Evolutionary conservation across 163 green algal genomes (phyloP), one percentile per base, ranked within the genome.

Genomic region (Chlorella variabilis): DNA sequence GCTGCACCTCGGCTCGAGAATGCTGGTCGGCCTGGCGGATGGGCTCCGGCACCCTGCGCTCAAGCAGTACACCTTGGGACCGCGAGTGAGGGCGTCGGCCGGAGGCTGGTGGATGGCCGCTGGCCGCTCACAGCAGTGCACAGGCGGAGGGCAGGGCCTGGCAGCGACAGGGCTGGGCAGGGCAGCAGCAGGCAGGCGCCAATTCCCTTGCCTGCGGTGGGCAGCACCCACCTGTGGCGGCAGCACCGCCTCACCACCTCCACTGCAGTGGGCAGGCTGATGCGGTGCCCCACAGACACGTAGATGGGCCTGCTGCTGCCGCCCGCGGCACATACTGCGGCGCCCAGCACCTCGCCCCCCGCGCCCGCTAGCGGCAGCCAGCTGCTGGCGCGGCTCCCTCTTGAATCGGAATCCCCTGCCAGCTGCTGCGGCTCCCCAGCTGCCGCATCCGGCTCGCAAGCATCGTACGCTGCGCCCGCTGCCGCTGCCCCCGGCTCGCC

Each of bases 31-130:
- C 90, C 80, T 93, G 89, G 23, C 91, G 84, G n/a, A 95, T 90
- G 21, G 91, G 91, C 81, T 95, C 92, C 0, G 91, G 92, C 13
- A 96, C 83, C n/a, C 92, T 87, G 79, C 83, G 73, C 21, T 48
- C 11, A 58, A 15, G 36, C 54, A 62, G 59, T 21, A 5, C 25
- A 58, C 49, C 4, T 1, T 48, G 20, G 23, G n/a, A n/a, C 13
- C 13, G 69, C 4, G 6, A 31, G 4, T 2, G 18, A 42, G 21
- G 39, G 21, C 8, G n/a, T n/a, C n/a, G 31, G n/a, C 1, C 27
- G 15, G 45, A 58, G 36, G 21, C 4, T 42, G 13, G 1, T 29
- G 13, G 13, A 23, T 36, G 51, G 18, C 39, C 17, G 33, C 70
- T 36, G 5, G 11, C 33, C 31, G 8, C 33, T 3, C 5, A 48